These are phyloP conservation scores for Acacia pycnantha DNA, from an alignment of 331 rosid genomes.

Conservation along the genomic window DNA sequence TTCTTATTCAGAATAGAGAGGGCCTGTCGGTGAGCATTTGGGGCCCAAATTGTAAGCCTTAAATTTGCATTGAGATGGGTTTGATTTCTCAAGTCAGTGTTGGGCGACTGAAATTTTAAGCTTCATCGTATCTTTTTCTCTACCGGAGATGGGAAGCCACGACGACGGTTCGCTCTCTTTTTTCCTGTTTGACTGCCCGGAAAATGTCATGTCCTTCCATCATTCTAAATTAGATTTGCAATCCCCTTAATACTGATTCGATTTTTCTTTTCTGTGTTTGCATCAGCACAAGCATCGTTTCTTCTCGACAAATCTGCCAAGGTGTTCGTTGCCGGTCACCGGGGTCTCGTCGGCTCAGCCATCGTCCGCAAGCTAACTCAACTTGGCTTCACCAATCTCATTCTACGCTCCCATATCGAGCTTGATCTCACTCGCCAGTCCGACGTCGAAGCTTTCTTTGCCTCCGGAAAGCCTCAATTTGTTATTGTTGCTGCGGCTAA, in stretches of 20 bases:
- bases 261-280: background rate
- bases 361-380: constrained; percentile 73
- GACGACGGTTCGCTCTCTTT: constrained; percentile 37
- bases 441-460: constrained; percentile 88
- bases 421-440: constrained; percentile 86
- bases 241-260: background rate
- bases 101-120: constrained; percentile 11
- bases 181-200: constrained; percentile 14
- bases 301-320: constrained; percentile 68
- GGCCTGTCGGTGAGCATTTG: background rate
- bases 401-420: constrained; percentile 70
- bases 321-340: constrained; percentile 90
- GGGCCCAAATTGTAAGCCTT: background rate
- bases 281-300: constrained; percentile 47
- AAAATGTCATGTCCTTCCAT: background rate
- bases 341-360: constrained; percentile 96
- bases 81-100: background rate
- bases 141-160: constrained; percentile 43
- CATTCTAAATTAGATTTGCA: constrained; percentile 19
- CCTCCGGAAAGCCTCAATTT: constrained; percentile 67
- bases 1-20: background rate
- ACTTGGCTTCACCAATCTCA: constrained; percentile 68
- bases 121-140: background rate
- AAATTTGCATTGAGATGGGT: background rate
- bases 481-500: constrained; percentile 90